Base-by-base conservation (phyloP, 2,329 filamentous ascomycete species). In the Aspergillus cejpii region DNA sequence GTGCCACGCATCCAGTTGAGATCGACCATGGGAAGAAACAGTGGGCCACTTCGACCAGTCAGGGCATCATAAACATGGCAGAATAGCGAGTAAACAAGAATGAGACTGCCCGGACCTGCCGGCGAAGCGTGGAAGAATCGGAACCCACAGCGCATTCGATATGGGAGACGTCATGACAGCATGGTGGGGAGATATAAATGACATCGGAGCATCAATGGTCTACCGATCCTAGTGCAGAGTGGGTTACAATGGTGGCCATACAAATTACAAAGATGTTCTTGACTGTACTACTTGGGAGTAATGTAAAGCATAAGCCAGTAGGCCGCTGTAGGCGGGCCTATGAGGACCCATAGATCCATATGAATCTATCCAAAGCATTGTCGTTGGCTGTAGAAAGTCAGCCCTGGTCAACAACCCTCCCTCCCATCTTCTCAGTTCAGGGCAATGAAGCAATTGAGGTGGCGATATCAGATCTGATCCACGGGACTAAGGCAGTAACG, bases 91-190 rank as follows among this genome's bases (percentile, higher is more conserved):
- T 39, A 39, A 45, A 44, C 50, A 48, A 46, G 41, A 38, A 43
- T 43, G 37, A 26, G 41, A 29, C 37, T 45, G 45, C 47, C 49
- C 55, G 50, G 47, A 26, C 43, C 33, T 41, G 31, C 43, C 49
- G 20, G 48, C 7, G 17, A 34, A 43, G 44, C 37, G 47, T 49
- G 47, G 52, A 47, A 45, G 44, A 19, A 37, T 42, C 46, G 46
- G 50, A 39, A 39, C 38, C 23, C 24, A 14, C 41, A 37, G 34
- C 39, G 27, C 41, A 43, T 34, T 34, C 14, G 31, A 39, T 42
- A 43, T 41, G 21, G 50, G 26, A 44, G 41, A 57, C 53, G 52
- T 57, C 55, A 57, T 56, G 42, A 48, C 39, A 28, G 14, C 41
- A 43, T 43, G 40, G 44, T 52, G 48, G 50, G 49, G 44, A 34